Percentiles rank a stretch among this genome's conserved stretches.
Conservation (phyloP, 345 rosid genomes). For the Abelmoschus esculentus region DNA sequence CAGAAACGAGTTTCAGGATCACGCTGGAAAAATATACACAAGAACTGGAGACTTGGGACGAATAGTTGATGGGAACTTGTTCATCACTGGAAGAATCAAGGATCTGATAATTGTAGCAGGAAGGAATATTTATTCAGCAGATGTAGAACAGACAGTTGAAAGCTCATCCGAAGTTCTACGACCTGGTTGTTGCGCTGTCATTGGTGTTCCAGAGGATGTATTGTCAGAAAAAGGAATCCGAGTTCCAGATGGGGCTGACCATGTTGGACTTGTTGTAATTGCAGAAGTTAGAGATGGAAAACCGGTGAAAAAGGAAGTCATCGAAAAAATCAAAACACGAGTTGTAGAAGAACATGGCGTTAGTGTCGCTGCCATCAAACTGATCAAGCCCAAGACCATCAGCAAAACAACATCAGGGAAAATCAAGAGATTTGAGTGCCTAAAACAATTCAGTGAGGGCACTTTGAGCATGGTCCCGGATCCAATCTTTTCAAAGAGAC, state of each 20-base stretch:
- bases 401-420: slow-evolving; percentile 67
- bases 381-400: slow-evolving; percentile 55
- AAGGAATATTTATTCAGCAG: slow-evolving; percentile 62
- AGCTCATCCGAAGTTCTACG: slow-evolving; percentile 43
- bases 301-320: slow-evolving; percentile 28
- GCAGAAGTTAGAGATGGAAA: slow-evolving; percentile 60
- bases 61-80: slow-evolving; percentile 42
- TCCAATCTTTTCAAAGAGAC: slow-evolving; percentile 29
- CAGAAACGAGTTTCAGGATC: slow-evolving; percentile 32
- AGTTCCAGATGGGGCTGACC: slow-evolving; percentile 47
- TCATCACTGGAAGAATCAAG: slow-evolving; percentile 69
- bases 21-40: slow-evolving; percentile 39
- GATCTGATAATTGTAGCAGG: slow-evolving; percentile 67
- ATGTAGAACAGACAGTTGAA: slow-evolving; percentile 67
- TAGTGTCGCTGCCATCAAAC: slow-evolving; percentile 37
- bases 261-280: slow-evolving; percentile 57
- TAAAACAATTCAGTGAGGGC: slow-evolving; percentile 49
- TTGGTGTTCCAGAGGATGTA: slow-evolving; percentile 61
- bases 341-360: slow-evolving; percentile 62
- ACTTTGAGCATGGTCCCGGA: slow-evolving; percentile 35
- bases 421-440: slow-evolving; percentile 69
- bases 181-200: slow-evolving; percentile 67
- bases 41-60: slow-evolving; percentile 64
- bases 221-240: slow-evolving; percentile 49
- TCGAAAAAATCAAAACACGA: slow-evolving; percentile 34